These are phyloP conservation scores for Colletotrichum sp. DNA, from an alignment of 2,329 filamentous ascomycete species.

Conservation along the genomic window DNA sequence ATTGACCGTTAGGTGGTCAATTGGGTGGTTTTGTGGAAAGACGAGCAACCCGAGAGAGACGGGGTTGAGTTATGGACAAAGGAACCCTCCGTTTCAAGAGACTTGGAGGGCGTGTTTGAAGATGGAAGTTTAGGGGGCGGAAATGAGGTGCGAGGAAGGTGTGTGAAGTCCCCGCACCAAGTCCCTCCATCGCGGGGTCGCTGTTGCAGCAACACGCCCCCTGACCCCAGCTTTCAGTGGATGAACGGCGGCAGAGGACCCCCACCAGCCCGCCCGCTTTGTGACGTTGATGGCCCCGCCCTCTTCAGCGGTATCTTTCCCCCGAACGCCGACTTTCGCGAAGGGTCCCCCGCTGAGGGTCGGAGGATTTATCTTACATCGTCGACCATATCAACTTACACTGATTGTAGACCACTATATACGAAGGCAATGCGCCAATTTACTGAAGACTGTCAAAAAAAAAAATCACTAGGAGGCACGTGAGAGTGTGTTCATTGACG, in stretches of 20 bases:
- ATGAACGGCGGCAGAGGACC: not conserved
- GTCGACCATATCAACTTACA: not conserved
- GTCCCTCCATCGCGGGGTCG: conserved; percentile 12
- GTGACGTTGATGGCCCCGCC: conserved; percentile 10
- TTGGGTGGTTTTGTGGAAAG: not conserved
- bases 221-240: not conserved
- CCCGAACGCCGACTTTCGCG: conserved; percentile 8
- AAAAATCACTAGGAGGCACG: not conserved
- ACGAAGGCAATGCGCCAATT: not conserved
- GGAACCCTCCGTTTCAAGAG: not conserved
- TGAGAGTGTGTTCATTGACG: conserved; percentile 26
- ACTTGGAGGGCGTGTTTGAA: not conserved
- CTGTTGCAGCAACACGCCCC: not conserved
- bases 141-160: not conserved
- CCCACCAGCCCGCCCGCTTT: not conserved
- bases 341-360: not conserved
- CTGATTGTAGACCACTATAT: not conserved
- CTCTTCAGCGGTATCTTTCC: conserved; percentile 9
- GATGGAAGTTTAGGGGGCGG: not conserved
- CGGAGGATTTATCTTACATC: not conserved
- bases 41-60: not conserved
- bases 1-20: not conserved
- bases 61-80: not conserved
- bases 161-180: conserved; percentile 18
- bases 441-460: not conserved